Evolutionary conservation across 495 filamentous ascomycete genomes (phyloP), one percentile per base, ranked within the genome.

Genomic region (Astrothelium subdiscretum): DNA sequence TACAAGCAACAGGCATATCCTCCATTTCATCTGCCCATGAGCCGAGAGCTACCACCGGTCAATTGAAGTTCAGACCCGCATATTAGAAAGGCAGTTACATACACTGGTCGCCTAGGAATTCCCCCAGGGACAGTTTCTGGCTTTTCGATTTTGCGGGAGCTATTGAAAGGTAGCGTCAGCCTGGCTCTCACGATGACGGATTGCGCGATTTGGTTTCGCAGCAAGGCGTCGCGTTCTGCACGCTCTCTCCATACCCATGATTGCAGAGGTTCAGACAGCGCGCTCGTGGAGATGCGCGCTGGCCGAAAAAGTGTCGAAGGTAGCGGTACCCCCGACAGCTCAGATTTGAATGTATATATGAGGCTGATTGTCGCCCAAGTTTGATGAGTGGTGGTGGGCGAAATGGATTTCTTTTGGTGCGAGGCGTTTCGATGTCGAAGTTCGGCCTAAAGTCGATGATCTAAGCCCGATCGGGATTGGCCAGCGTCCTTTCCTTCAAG

Each of bases 21-120:
- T 97, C 94, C 81, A 97, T 95, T 71, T 98, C 94, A 79, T 97
- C 94, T 66, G 94, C 94, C 94, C 94, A 98, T 63, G 94, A 96
- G 71, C 90, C 90, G 66, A 90, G 83, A 67, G 86, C 91, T 96
- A 71, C 63, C 66, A 63, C n/a, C 29, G 18, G 59, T 63, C 58
- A 63, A 40, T 60, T 59, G 63, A 59, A 62, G 58, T 66, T 29
- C 48, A 29, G 8, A 29, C 43, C 12, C n/a, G 5, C 8, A 2
- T 26, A 3, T 26, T 29, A 29, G 24, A 29, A 54, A 29, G 24
- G 48, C 15, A 15, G 48, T 29, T 11, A 54, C 85, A 72, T 80
- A 96, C 92, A 85, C 74, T 89, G 82, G 70, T 96, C 89, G 63
- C 80, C 81, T 80, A 97, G 80, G 80, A 99, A 97, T 68, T 85